These are phyloP conservation scores for Globisporangium orthogonon DNA, from an alignment of 352 stramenopile genomes.

Conservation along the genomic window DNA sequence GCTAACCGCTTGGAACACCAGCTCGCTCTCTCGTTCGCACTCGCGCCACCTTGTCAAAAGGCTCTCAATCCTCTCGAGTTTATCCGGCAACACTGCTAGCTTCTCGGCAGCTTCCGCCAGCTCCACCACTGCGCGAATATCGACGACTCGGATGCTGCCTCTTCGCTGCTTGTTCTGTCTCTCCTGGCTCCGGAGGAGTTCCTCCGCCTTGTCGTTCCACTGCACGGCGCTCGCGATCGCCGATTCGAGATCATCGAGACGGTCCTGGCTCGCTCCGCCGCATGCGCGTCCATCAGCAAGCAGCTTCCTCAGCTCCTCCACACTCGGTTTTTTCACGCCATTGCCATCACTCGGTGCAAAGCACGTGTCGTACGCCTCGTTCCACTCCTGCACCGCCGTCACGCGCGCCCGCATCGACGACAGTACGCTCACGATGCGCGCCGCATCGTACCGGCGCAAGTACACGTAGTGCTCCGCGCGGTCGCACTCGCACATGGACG, in stretches of 20 bases:
- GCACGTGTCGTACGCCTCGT: conserved; percentile 19
- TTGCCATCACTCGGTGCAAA: conserved; percentile 6
- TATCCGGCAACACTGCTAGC: conserved; percentile 18
- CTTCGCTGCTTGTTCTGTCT: background rate
- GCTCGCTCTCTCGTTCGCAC: conserved; percentile 8
- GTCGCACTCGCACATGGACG: conserved; percentile 74
- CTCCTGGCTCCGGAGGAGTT: conserved; percentile 13
- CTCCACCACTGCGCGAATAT: conserved; percentile 10
- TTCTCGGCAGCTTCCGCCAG: conserved; percentile 21
- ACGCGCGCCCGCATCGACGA: conserved; percentile 26
- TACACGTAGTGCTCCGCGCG: conserved; percentile 46
- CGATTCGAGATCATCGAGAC: conserved; percentile 26
- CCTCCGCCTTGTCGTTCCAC: conserved; percentile 22
- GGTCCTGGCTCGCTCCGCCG: conserved; percentile 19
- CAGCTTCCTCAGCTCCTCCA: conserved; percentile 24
- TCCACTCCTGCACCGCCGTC: conserved; percentile 33
- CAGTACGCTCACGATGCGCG: conserved; percentile 32
- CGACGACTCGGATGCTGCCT: background rate
- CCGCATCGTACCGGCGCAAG: conserved; percentile 43
- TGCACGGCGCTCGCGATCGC: conserved; percentile 14
- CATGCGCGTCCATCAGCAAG: conserved; percentile 18
- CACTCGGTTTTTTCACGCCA: conserved; percentile 8
- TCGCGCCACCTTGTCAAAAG: conserved; percentile 24
- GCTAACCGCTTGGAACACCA: conserved; percentile 18
- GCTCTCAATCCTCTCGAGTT: conserved; percentile 17